Base-by-base conservation (phyloP, 1,139 yeast species). In the Yamadazyma friedrichii region DNA sequence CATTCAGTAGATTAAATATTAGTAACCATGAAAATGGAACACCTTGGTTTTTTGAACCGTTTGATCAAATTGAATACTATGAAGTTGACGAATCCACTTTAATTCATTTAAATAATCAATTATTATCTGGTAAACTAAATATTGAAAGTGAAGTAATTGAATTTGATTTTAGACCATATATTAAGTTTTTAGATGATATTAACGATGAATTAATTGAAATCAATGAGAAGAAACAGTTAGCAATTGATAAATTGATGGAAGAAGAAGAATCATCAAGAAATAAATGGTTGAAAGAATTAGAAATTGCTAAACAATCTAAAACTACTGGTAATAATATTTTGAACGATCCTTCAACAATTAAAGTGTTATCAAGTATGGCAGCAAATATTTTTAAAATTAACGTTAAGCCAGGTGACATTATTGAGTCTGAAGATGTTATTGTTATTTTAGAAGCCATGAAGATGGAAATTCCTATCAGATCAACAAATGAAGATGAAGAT, bases 361-460 rank as follows among this genome's bases (percentile, higher is more conserved):
- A 55, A 35, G 49, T 64, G 9, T 36, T 42, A 15, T 43, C 38
- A 33, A 33, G 39, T 10, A 48, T 49, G 51, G 51, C 53, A 25
- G 51, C 52, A 57, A 42, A 43, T 52, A 33, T 54, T 39, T 41
- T 56, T 48, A 35, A 63, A 56, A 42, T 51, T 43, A 45, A 48
- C 16, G 45, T 38, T 27, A 42, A 41, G 17, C 35, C 33, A 15
- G 75, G 70, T 6, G 71, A 65, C 39, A 40, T 36, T 3, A 57
- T 70, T 10, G 43, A 50, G 15, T 49, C 47, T 15, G 64, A 59
- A 33, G 71, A 67, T 39, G 63, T 58, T 31, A 46, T 68, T 33
- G 52, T 69, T 6, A 59, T 70, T 36, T 54, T 70, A 27, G 69
- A 70, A 48, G 70, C 76, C 28, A 70, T 70, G 76, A 31, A 70